Percentiles rank a stretch among this genome's conserved stretches.
These are phyloP conservation scores for Pelargonium fulgidum DNA, from an alignment of 441 rosid genomes.

Conservation along the genomic window DNA sequence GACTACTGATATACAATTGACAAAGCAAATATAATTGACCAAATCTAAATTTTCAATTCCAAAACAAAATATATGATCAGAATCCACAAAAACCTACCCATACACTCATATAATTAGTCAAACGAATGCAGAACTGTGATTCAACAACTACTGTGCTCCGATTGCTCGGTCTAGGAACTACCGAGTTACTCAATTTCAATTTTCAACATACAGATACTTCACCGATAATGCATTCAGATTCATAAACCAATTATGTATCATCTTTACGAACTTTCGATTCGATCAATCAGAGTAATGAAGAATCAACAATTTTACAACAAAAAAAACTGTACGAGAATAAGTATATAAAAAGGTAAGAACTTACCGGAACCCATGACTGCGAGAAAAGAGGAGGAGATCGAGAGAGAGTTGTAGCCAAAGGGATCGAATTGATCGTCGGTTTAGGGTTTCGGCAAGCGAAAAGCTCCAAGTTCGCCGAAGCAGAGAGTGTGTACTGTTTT, in stretches of 20 bases:
- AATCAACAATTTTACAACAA: too few relatives aligned
- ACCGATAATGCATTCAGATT: not conserved
- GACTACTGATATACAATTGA: not conserved
- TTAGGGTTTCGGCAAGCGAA: not conserved
- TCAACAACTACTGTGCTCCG: not conserved
- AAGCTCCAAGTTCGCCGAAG: too few relatives aligned
- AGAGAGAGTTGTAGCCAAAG: not conserved
- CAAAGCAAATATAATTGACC: not conserved
- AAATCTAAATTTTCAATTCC: not conserved
- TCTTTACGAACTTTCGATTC: not conserved
- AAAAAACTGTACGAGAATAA: too few relatives aligned
- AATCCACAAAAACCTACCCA: too few relatives aligned
- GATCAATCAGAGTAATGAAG: too few relatives aligned
- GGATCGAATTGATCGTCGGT: not conserved
- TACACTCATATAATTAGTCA: too few relatives aligned
- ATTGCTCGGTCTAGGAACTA: not conserved
- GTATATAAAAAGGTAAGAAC: not conserved
- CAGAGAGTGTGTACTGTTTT: too few relatives aligned
- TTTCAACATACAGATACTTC: not conserved
- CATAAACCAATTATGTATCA: not conserved
- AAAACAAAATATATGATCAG: not conserved
- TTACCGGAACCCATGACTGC: slow-evolving; percentile 3
- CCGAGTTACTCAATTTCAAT: not conserved
- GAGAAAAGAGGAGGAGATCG: not conserved
- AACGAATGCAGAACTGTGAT: too few relatives aligned